Evolutionary conservation across 306 rosid genomes (phyloP), one percentile per base, ranked within the genome.

Genomic region (Trichosanthes truncata): DNA sequence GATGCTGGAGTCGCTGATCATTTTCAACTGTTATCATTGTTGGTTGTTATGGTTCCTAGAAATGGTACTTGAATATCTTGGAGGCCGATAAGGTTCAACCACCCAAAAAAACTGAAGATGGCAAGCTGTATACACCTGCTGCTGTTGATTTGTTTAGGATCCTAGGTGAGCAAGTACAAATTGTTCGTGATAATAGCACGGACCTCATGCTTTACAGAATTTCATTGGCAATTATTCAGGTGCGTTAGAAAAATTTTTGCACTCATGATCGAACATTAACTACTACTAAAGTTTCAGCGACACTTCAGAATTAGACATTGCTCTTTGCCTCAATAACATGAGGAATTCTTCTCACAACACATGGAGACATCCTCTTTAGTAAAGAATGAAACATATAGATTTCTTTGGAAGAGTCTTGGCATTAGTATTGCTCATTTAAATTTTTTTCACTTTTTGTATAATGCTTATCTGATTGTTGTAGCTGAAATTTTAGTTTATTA

Each of bases 71-170:
- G 91, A 95, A 95, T 88, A 95, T 95, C 79, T 83, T 95, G 89
- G 99, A 95, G 84, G 97, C 97, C 75, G 99, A 93, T 86, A 93
- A 89, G 89, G 87, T 93, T 31, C 99, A 95, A 78, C 97, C 94
- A 81, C 97, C 99, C 40, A 95, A 95, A 91, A 93, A 93, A 89
- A 92, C 96, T 45, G 96, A 95, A 86, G 97, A 93, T 76, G 97
- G 99, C 79, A 95, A 95, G 89, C 87, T 95, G 25, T 95, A 93
- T 85, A 93, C 99, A 21, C 99, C 99, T 21, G 99, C 97, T 59
- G 97, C 99, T 82, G 97, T 92, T 84, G 99, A 95, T 88, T 86
- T 95, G 78, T 95, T 95, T 92, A 87, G 97, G 87, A 95, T 95
- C 85, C 96, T 95, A 21, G 99, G 96, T 80, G 99, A 95, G 90